Conservation (phyloP, 1,284 basidiomycete genomes). For the Termitomyces sp. region DNA sequence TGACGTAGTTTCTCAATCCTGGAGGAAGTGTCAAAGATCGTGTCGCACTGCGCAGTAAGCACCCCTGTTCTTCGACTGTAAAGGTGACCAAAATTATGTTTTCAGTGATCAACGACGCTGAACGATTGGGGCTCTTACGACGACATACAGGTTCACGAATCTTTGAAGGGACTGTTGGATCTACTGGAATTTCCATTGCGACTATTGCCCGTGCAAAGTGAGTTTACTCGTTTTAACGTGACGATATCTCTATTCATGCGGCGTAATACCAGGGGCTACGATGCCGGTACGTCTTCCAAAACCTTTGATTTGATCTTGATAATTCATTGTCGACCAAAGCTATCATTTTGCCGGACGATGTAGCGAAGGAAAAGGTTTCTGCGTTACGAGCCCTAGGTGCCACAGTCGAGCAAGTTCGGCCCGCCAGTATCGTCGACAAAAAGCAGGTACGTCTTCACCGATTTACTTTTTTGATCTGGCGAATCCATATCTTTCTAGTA, state of each 20-base stretch:
- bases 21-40: constrained; percentile 98
- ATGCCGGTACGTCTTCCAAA: constrained; percentile 51
- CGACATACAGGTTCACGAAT: constrained; percentile 91
- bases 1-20: constrained; percentile 81
- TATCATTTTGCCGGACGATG: constrained; percentile 93
- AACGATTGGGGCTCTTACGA: constrained; percentile 74
- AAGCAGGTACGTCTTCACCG: constrained; percentile 61
- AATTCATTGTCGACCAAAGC: constrained; percentile 35
- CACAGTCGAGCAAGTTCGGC: constrained; percentile 78
- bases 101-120: constrained; percentile 92
- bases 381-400: constrained; percentile 85
- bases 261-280: constrained; percentile 55
- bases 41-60: constrained; percentile 83
- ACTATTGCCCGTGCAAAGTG: constrained; percentile 87
- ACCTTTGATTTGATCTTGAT: background rate
- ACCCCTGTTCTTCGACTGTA: background rate
- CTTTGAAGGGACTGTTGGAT: constrained; percentile 97
- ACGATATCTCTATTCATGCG: background rate
- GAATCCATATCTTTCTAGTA: constrained; percentile 31
- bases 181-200: constrained; percentile 95
- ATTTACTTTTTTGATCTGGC: background rate
- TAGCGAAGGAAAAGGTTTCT: constrained; percentile 88
- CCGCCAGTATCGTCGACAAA: constrained; percentile 90
- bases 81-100: constrained; percentile 3
- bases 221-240: constrained; percentile 16